Evolutionary conservation across 2,329 filamentous ascomycete species (phyloP).

Genomic region (Exophiala dermatitidis): DNA sequence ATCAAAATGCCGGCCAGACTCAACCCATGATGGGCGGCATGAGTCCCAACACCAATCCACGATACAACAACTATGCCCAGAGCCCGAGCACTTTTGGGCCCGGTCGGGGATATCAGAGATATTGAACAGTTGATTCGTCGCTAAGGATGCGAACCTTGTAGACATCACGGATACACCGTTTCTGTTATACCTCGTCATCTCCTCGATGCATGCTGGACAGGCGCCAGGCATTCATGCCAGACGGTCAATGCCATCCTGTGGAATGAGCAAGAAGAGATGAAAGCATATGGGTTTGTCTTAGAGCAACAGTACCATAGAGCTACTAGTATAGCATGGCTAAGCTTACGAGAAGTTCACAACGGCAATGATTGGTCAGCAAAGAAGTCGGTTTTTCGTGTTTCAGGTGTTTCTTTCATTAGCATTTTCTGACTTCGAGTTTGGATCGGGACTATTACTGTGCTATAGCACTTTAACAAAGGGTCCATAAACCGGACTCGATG

Average conservation of each 20-base stretch:
- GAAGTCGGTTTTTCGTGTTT: background rate
- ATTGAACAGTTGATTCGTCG: background rate
- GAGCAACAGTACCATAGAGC: background rate
- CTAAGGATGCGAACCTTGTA: too few relatives aligned
- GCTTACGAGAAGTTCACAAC: background rate
- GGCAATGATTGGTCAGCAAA: background rate
- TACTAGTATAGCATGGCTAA: background rate
- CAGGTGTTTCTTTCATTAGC: background rate
- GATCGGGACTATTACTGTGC: background rate
- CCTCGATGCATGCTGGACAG: background rate
- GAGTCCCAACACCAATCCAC: conserved; percentile 14
- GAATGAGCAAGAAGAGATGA: too few relatives aligned
- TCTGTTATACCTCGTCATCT: background rate
- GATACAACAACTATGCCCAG: conserved; percentile 10
- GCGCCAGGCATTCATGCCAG: too few relatives aligned
- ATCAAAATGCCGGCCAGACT: conserved; percentile 8
- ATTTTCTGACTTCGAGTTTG: background rate
- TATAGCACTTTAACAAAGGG: background rate
- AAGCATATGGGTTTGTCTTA: background rate
- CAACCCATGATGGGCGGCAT: conserved; percentile 18
- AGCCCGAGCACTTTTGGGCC: conserved; percentile 5
- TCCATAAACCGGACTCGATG: background rate
- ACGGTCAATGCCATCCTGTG: too few relatives aligned
- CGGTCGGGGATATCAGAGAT: conserved; percentile 19
- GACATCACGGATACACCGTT: background rate